phyloP scores from a whole-genome alignment of 2,329 filamentous ascomycete species.

The Hirsutella minnesotensis region DNA sequence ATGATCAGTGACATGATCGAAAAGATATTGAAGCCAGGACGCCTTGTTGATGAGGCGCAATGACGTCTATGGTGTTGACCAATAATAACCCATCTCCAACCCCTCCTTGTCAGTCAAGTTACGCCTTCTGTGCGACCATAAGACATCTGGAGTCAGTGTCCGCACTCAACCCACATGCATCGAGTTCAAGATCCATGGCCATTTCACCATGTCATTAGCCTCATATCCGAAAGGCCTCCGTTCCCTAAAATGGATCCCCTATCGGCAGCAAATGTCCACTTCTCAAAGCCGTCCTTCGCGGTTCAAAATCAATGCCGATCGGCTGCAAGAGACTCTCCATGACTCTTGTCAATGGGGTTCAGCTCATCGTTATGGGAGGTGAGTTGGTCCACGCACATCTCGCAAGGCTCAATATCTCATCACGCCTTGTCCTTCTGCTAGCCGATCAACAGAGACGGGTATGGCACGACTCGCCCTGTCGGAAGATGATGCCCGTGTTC shows the following conservation, averaged over 20 bases:
- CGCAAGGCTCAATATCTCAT: background rate
- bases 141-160: too few species aligned
- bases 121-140: too few species aligned
- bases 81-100: too few species aligned
- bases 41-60: too few species aligned
- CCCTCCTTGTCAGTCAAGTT: too few species aligned
- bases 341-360: constrained; percentile 10
- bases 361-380: constrained; percentile 13
- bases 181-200: too few species aligned
- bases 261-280: background rate
- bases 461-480: constrained; percentile 66
- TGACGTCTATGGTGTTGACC: too few species aligned
- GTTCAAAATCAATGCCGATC: background rate
- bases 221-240: too few species aligned
- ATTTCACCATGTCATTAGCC: too few species aligned
- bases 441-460: constrained; percentile 44
- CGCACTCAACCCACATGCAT: too few species aligned
- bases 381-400: constrained; percentile 5
- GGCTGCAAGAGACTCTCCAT: constrained; percentile 8
- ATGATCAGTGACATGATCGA: too few species aligned
- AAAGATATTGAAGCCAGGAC: too few species aligned
- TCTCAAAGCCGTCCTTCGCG: background rate
- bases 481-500: constrained; percentile 57
- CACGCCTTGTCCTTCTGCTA: constrained; percentile 1
- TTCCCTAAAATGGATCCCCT: background rate